Conservation (phyloP, 2,329 filamentous ascomycete species). For the Exophiala calicioides region DNA sequence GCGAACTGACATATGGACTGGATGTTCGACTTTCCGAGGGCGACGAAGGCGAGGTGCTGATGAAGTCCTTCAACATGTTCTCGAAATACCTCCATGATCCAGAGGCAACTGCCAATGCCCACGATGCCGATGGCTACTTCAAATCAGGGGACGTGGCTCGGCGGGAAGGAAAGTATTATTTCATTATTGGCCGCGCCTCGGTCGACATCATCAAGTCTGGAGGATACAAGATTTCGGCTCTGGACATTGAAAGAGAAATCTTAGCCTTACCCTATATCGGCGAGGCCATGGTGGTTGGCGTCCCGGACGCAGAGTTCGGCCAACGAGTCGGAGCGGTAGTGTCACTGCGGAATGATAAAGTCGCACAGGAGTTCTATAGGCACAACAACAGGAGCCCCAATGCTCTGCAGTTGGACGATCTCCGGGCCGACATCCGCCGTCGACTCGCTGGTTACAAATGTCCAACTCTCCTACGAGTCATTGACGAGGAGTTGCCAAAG, state of each 20-base stretch:
- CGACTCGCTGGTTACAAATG: constrained; percentile 52
- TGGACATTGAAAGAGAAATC: constrained; percentile 54
- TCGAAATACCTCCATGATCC: constrained; percentile 43
- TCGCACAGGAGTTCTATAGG: constrained; percentile 27
- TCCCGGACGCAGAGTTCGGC: constrained; percentile 51
- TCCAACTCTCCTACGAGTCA: constrained; percentile 49
- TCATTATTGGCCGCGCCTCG: constrained; percentile 49
- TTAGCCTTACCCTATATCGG: constrained; percentile 48
- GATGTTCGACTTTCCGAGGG: constrained; percentile 46
- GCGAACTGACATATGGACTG: constrained; percentile 41
- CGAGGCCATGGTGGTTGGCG: constrained; percentile 53
- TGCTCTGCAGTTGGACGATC: constrained; percentile 41
- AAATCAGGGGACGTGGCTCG: constrained; percentile 42
- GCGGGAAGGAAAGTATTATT: constrained; percentile 40
- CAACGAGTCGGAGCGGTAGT: constrained; percentile 51
- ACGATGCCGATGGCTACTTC: constrained; percentile 42
- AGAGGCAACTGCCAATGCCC: constrained; percentile 32
- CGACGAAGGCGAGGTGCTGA: constrained; percentile 52
- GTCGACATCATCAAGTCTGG: constrained; percentile 55
- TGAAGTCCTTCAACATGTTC: constrained; percentile 45
- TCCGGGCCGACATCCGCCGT: constrained; percentile 47
- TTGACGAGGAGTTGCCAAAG: constrained; percentile 51
- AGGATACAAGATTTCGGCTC: constrained; percentile 54
- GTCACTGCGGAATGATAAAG: constrained; percentile 29
- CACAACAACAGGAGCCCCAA: constrained; percentile 16